Percentiles rank a stretch among this genome's conserved stretches.
These are phyloP conservation scores for Aspergillus puulaauensis DNA, from an alignment of 2,329 filamentous ascomycete species.

Conservation along the genomic window DNA sequence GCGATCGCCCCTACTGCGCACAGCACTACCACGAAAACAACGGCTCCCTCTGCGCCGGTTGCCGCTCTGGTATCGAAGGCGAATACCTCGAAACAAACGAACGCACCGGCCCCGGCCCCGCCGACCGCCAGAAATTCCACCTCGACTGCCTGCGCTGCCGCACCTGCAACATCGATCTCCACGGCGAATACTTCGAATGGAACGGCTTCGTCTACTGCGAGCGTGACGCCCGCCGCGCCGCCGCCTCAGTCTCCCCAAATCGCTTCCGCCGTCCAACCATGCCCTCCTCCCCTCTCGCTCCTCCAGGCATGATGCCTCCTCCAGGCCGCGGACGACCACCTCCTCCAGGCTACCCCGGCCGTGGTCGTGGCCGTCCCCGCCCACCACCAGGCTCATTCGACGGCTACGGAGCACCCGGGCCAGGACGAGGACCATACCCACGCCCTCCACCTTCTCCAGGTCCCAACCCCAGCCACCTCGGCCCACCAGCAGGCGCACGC, in stretches of 20 bases:
- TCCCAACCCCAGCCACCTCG: constrained; percentile 10
- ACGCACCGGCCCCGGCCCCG: constrained; percentile 30
- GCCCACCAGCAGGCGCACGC: constrained; percentile 23
- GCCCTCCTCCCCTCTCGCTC: constrained; percentile 35
- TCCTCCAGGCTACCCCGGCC: constrained; percentile 25
- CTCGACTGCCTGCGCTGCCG: constrained; percentile 81
- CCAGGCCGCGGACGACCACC: constrained; percentile 14
- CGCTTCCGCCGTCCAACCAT: constrained; percentile 34
- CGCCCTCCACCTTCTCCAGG: background rate
- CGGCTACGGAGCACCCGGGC: background rate
- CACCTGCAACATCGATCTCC: constrained; percentile 68
- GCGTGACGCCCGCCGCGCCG: constrained; percentile 70
- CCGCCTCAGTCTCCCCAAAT: constrained; percentile 38
- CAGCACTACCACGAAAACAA: constrained; percentile 92
- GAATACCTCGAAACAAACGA: constrained; percentile 83
- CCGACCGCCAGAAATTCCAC: constrained; percentile 71
- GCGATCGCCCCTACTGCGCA: constrained; percentile 86
- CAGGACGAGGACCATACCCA: background rate
- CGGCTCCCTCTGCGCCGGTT: constrained; percentile 77
- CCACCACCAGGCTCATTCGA: constrained; percentile 18
- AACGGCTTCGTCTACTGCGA: constrained; percentile 80
- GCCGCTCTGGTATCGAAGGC: constrained; percentile 85
- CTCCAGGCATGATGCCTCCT: constrained; percentile 24
- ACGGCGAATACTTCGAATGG: constrained; percentile 89
- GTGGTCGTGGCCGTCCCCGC: constrained; percentile 17